Evolutionary conservation across 176 grass and related monocot species (phyloP).

Genomic region (Cenchrus purpureus): DNA sequence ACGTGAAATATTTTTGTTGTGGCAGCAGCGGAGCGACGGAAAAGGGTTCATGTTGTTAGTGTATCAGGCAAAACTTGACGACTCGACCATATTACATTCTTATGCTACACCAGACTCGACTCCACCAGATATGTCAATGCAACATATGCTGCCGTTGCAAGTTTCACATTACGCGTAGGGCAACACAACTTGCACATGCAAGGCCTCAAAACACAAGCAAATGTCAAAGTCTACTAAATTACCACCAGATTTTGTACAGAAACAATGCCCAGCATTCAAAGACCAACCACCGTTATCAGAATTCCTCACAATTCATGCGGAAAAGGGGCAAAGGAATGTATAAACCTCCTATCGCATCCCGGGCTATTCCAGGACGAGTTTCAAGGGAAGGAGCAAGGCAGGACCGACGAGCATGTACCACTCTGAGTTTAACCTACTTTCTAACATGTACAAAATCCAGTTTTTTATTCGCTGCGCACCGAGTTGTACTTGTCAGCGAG

Average conservation of each 20-base stretch:
- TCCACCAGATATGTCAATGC: too few species aligned
- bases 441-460: constrained; percentile 48
- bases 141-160: background rate
- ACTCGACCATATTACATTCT: too few species aligned
- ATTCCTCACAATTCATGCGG: background rate
- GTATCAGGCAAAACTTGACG: too few species aligned
- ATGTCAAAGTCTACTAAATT: background rate
- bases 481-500: constrained; percentile 91
- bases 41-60: too few species aligned
- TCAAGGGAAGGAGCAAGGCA: background rate
- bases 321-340: background rate
- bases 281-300: background rate
- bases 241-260: constrained; percentile 39
- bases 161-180: background rate
- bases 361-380: background rate
- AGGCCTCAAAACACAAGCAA: background rate
- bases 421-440: constrained; percentile 34
- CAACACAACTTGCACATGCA: background rate
- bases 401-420: background rate
- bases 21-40: too few species aligned
- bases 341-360: background rate
- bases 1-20: too few species aligned
- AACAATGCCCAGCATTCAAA: background rate
- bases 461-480: constrained; percentile 74
- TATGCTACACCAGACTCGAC: too few species aligned